A percentile compares a stretch with the other conserved stretches of the same genome.
phyloP scores from a whole-genome alignment of 345 rosid species.

The Rhodamnia rubescens region DNA sequence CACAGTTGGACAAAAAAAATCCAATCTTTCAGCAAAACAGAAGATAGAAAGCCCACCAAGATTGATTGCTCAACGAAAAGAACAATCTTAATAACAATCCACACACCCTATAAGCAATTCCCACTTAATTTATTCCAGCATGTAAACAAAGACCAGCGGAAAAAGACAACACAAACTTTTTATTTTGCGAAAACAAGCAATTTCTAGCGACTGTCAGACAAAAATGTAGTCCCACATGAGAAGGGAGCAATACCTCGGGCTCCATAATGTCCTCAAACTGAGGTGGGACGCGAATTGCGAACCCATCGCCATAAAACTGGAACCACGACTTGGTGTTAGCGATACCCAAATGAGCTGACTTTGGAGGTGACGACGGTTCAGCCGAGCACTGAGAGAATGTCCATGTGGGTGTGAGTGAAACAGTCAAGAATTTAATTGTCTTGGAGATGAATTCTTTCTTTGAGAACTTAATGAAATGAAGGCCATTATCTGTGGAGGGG shows the following conservation, averaged over 20 bases:
- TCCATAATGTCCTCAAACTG: slow-evolving; percentile 70
- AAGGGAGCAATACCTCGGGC: slow-evolving; percentile 59
- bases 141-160: not conserved
- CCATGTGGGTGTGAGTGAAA: slow-evolving; percentile 20
- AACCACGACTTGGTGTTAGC: slow-evolving; percentile 78
- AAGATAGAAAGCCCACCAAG: not conserved
- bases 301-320: slow-evolving; percentile 79
- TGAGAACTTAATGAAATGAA: slow-evolving; percentile 12
- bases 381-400: slow-evolving; percentile 39
- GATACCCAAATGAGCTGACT: slow-evolving; percentile 38
- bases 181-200: not conserved
- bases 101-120: not conserved
- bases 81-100: not conserved
- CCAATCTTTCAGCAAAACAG: not conserved
- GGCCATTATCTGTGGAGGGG: slow-evolving; percentile 11
- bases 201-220: not conserved
- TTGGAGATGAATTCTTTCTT: slow-evolving; percentile 42
- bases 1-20: not conserved
- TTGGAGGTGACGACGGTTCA: slow-evolving; percentile 36
- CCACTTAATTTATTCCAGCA: not conserved
- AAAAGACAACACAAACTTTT: not conserved
- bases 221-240: not conserved
- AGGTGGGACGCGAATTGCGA: slow-evolving; percentile 83
- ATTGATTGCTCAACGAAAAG: not conserved
- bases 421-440: slow-evolving; percentile 27